Conservation (phyloP, 345 rosid genomes). For the Melastoma malabathricum region DNA sequence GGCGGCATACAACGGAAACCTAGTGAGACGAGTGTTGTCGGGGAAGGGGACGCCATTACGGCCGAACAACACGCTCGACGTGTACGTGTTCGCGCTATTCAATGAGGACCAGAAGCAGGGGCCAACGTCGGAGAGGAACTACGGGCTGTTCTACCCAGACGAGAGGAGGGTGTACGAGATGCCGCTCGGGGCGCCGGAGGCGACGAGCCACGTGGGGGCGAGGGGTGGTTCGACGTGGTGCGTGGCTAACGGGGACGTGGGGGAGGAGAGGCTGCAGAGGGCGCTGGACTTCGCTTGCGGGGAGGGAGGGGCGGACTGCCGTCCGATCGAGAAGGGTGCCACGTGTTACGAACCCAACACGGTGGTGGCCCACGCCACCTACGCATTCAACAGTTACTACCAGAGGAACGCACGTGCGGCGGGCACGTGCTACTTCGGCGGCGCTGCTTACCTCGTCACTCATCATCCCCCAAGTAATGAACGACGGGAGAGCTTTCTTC, state of each 20-base stretch:
- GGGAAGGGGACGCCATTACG: constrained; percentile 76
- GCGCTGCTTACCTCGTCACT: constrained; percentile 60
- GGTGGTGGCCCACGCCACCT: constrained; percentile 70
- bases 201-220: constrained; percentile 25
- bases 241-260: constrained; percentile 38
- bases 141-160: constrained; percentile 76
- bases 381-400: constrained; percentile 79
- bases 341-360: constrained; percentile 54
- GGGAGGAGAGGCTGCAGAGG: constrained; percentile 36
- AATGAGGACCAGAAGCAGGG: constrained; percentile 79
- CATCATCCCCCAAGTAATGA: constrained; percentile 64
- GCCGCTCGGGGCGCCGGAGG: constrained; percentile 25
- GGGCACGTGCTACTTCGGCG: constrained; percentile 67
- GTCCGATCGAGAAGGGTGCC: constrained; percentile 57
- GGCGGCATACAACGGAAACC: constrained; percentile 71
- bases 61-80: constrained; percentile 50
- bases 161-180: constrained; percentile 61
- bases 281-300: constrained; percentile 78
- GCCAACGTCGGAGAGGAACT: constrained; percentile 81
- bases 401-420: constrained; percentile 52
- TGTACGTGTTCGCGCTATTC: constrained; percentile 70
- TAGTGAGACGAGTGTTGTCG: constrained; percentile 48
- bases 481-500: too few species aligned
- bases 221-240: constrained; percentile 63
- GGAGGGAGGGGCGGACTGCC: constrained; percentile 83